phyloP scores from a whole-genome alignment of 495 filamentous ascomycete genomes.

The Penicillium parvum region DNA sequence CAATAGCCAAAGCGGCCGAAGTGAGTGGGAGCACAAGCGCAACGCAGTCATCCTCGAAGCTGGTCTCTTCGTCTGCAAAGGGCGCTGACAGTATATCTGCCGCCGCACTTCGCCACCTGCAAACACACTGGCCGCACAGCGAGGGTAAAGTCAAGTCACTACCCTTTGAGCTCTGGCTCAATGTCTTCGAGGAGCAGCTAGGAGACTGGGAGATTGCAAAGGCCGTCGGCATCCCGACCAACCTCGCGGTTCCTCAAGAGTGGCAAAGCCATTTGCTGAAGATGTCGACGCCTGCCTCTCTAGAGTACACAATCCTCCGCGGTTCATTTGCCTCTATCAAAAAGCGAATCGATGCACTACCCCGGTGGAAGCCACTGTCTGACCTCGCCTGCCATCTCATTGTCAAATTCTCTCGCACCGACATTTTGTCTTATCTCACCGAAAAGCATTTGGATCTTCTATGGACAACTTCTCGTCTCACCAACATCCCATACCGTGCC shows the following conservation, averaged over 20 bases:
- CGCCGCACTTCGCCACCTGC: constrained; percentile 47
- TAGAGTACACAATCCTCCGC: constrained; percentile 79
- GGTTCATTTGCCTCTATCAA: constrained; percentile 63
- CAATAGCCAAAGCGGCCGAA: neutral
- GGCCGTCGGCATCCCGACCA: constrained; percentile 74
- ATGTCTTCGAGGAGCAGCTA: constrained; percentile 71
- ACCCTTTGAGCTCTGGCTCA: constrained; percentile 83
- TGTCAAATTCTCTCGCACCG: constrained; percentile 79
- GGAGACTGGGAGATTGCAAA: constrained; percentile 87
- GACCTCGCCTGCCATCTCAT: constrained; percentile 80
- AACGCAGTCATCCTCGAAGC: constrained; percentile 3
- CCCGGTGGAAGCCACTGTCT: constrained; percentile 68
- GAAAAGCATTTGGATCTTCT: constrained; percentile 72
- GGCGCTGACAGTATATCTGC: constrained; percentile 56
- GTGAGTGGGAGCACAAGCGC: neutral
- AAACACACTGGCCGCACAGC: constrained; percentile 18
- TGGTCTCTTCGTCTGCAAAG: constrained; percentile 45
- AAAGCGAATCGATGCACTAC: constrained; percentile 59
- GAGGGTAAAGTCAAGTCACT: constrained; percentile 38
- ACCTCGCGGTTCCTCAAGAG: constrained; percentile 63
- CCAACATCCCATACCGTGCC: constrained; percentile 76
- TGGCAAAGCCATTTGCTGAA: constrained; percentile 58
- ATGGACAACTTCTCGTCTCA: constrained; percentile 74
- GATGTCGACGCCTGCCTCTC: constrained; percentile 49
- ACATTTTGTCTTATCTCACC: constrained; percentile 78